phyloP scores from a whole-genome alignment of 2,329 filamentous ascomycete genomes.

The Fonsecaea monophora region DNA sequence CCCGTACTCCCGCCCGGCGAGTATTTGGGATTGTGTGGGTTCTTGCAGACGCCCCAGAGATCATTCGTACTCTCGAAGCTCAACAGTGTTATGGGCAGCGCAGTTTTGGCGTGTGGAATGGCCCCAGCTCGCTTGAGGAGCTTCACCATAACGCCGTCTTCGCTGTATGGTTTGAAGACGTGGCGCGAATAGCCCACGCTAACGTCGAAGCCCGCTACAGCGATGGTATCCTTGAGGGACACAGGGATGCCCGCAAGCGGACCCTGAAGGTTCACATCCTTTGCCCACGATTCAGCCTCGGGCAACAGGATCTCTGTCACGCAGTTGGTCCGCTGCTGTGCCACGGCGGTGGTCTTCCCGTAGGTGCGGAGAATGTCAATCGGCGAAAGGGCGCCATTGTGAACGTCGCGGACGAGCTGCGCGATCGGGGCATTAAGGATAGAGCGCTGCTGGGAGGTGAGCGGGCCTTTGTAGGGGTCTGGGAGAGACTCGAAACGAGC shows the following conservation, averaged over 20 bases:
- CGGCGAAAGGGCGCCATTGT: slow-evolving; percentile 69
- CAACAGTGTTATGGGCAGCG: slow-evolving; percentile 82
- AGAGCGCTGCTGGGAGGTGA: slow-evolving; percentile 69
- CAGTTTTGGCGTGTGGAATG: slow-evolving; percentile 91
- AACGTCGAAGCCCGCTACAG: slow-evolving; percentile 81
- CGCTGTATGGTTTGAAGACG: slow-evolving; percentile 67
- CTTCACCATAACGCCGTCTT: slow-evolving; percentile 75
- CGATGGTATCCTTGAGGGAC: slow-evolving; percentile 78
- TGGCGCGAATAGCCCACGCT: slow-evolving; percentile 80
- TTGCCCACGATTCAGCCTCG: slow-evolving; percentile 76
- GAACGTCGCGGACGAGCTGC: slow-evolving; percentile 77
- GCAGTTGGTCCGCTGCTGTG: slow-evolving; percentile 87
- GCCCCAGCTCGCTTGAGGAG: slow-evolving; percentile 86
- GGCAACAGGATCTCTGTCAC: slow-evolving; percentile 84
- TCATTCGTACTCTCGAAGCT: slow-evolving; percentile 82
- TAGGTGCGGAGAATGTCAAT: slow-evolving; percentile 82
- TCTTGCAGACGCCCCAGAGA: slow-evolving; percentile 81
- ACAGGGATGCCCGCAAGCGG: slow-evolving; percentile 87
- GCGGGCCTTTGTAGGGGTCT: slow-evolving; percentile 67
- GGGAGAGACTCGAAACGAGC: slow-evolving; percentile 72
- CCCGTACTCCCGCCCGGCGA: slow-evolving; percentile 89
- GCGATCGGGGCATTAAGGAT: slow-evolving; percentile 77
- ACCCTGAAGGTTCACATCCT: slow-evolving; percentile 73
- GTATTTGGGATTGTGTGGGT: slow-evolving; percentile 83
- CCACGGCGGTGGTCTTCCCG: slow-evolving; percentile 81